A percentile compares a stretch with the other conserved stretches of the same genome.
Conservation (phyloP, 306 rosid genomes). For the Ceratonia siliqua region DNA sequence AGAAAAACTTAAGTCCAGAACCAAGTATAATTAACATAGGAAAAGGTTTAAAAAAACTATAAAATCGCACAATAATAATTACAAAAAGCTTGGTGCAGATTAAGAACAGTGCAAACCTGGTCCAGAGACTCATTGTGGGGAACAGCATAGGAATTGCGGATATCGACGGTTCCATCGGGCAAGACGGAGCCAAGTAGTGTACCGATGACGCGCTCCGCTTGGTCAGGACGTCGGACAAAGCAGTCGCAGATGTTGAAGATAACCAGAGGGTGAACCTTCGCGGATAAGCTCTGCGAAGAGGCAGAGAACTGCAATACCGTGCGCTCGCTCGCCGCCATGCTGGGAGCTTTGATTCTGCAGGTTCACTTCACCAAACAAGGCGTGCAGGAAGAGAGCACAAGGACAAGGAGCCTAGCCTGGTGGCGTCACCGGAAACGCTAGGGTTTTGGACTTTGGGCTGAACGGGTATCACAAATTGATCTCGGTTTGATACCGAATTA, state of each 20-base stretch:
- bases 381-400: constrained; percentile 12
- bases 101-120: constrained; percentile 49
- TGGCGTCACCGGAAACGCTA: background rate
- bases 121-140: constrained; percentile 68
- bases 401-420: background rate
- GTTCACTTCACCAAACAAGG: constrained; percentile 16
- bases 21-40: background rate
- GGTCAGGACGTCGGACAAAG: constrained; percentile 78
- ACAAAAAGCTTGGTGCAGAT: background rate
- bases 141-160: constrained; percentile 79
- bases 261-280: constrained; percentile 69
- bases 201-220: constrained; percentile 80
- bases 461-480: background rate
- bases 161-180: constrained; percentile 74
- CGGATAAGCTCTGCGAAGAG: constrained; percentile 51
- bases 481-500: background rate
- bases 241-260: constrained; percentile 83
- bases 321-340: constrained; percentile 67
- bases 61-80: background rate
- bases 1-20: background rate
- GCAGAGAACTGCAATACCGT: constrained; percentile 61
- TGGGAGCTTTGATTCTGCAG: constrained; percentile 27
- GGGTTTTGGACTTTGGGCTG: constrained; percentile 31
- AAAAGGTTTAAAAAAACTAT: background rate
- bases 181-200: constrained; percentile 71